Conservation (phyloP, 176 grass and related monocot species). For the Tillandsia leiboldiana region DNA sequence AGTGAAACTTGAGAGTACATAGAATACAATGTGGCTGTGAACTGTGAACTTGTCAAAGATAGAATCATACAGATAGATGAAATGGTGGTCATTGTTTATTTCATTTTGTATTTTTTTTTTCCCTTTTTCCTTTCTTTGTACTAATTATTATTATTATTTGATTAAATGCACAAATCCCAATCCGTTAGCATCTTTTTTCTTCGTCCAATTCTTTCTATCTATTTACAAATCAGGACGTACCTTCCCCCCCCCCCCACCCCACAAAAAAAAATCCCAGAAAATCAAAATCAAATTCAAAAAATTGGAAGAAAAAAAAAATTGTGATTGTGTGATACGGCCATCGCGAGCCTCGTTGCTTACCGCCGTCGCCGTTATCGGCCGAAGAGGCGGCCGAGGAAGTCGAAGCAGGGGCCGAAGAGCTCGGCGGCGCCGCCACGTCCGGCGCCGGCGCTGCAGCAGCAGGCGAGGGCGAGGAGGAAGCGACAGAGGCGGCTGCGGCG, state of each 20-base stretch:
- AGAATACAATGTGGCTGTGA: no score
- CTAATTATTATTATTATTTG: background rate
- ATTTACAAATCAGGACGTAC: slow-evolving; percentile 30
- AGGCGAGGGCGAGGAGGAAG: slow-evolving; percentile 10
- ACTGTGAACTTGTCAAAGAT: background rate
- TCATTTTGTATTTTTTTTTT: background rate
- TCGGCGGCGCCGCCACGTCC: slow-evolving; percentile 20
- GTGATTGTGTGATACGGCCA: background rate
- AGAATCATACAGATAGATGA: background rate
- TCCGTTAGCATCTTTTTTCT: slow-evolving; percentile 15
- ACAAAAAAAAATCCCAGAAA: background rate
- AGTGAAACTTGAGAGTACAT: slow-evolving; percentile 11
- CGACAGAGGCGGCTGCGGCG: slow-evolving; percentile 19
- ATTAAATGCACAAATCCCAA: background rate
- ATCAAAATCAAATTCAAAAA: slow-evolving; percentile 10
- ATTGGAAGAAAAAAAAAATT: background rate
- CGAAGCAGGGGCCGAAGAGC: slow-evolving; percentile 20
- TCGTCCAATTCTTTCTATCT: slow-evolving; percentile 31
- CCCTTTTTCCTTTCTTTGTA: background rate
- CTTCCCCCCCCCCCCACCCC: no score
- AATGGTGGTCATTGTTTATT: background rate
- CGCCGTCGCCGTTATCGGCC: slow-evolving; percentile 11
- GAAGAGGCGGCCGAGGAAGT: slow-evolving; percentile 41
- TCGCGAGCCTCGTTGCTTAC: background rate
- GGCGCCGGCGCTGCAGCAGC: slow-evolving; percentile 11